phyloP scores from a whole-genome alignment of 352 stramenopile species.

The Phytophthora palmivora region DNA sequence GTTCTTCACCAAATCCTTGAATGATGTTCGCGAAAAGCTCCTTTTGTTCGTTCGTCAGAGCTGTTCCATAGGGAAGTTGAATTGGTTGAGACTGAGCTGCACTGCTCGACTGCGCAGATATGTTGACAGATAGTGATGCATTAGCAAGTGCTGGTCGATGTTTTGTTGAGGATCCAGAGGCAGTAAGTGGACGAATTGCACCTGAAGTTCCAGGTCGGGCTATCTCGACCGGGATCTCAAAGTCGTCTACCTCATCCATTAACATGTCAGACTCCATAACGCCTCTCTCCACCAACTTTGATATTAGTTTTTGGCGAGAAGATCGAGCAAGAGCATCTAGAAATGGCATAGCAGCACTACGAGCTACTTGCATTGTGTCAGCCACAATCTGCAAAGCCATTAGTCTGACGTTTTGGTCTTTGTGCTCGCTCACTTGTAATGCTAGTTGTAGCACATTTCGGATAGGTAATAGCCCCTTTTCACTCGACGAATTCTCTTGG shows the following conservation, averaged over 20 bases:
- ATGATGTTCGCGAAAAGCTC: conserved; percentile 59
- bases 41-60: conserved; percentile 69
- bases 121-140: conserved; percentile 50
- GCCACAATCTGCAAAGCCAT: conserved; percentile 75
- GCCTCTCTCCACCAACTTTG: conserved; percentile 75
- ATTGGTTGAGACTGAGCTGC: conserved; percentile 38
- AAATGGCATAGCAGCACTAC: conserved; percentile 70
- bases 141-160: conserved; percentile 72
- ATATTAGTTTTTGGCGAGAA: conserved; percentile 83
- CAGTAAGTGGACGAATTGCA: conserved; percentile 64
- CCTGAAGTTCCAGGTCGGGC: conserved; percentile 62
- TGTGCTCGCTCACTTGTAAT: conserved; percentile 75
- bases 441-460: conserved; percentile 76
- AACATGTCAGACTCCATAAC: conserved; percentile 80
- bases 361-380: conserved; percentile 66
- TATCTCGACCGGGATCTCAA: conserved; percentile 54
- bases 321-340: conserved; percentile 68
- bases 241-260: conserved; percentile 88
- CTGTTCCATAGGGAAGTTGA: conserved; percentile 73
- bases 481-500: conserved; percentile 52
- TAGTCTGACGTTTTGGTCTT: conserved; percentile 71
- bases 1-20: conserved; percentile 63
- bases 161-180: conserved; percentile 80
- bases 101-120: conserved; percentile 25
- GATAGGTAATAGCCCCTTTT: conserved; percentile 50